Base-by-base conservation (phyloP, 495 filamentous ascomycete species). In the Hypoxylon trugodes region DNA sequence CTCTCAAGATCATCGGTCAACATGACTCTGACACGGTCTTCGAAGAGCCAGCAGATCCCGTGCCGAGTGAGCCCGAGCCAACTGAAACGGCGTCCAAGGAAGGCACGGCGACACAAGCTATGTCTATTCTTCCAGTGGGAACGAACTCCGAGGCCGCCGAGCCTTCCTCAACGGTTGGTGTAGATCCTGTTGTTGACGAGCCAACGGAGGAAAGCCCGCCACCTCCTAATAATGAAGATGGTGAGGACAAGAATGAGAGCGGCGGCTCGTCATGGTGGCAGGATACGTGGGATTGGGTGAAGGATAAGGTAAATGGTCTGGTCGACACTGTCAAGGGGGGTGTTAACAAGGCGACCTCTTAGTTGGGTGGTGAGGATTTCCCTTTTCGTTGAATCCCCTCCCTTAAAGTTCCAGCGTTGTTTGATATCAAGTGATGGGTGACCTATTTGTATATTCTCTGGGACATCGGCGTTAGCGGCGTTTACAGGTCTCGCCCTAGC, bases 1-100 rank as follows among this genome's bases (percentile, higher is more conserved):
- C 90, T 9, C 73, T 97, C 19, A 83, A 84, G 66, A 80, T 90
- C 3, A 70, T 88, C 2, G 91, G 89, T 0, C 74, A 89, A 6
- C 90, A 94, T 59, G 66, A 76, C n/a, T 68, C 75, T 1, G 73
- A 72, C 1, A 60, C 42, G 1, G 58, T 37, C 2, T 15, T 72
- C 4, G 70, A 78, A 4, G 68, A 74, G 8, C 71, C 76, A 3
- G 68, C 60, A 4, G 74, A 80, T 40, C 69, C 79, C 0, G 63
- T 72, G 6, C 46, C 71, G 16, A n/a, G n/a, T n/a, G 74, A 80
- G 36, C 69, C 79, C 0, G 63, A 71, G 6, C 46, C 71, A 15
- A 46, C 52, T 13, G 45, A 57, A 19, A 54, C 60, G 35, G 10
- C 38, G 12, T 25, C 55, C 9, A 48, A 67, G 19, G 60, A 62